These are phyloP conservation scores for Calonectria ilicicola DNA, from an alignment of 2,329 filamentous ascomycete genomes.

Conservation along the genomic window DNA sequence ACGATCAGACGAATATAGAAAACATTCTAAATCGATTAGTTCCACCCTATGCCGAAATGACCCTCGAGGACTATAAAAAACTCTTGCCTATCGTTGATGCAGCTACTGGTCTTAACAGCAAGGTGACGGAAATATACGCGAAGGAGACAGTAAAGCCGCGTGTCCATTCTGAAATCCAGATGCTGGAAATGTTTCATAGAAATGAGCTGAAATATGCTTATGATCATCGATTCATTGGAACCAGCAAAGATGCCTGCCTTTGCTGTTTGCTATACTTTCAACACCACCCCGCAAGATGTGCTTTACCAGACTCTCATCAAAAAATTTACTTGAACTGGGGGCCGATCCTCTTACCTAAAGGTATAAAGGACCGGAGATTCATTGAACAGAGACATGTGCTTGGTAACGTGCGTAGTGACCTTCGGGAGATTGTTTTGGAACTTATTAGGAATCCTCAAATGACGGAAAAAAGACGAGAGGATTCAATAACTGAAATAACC, in stretches of 20 bases:
- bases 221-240: constrained; percentile 59
- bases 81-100: constrained; percentile 19
- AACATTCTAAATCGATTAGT: constrained; percentile 50
- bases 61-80: not conserved
- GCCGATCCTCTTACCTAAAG: constrained; percentile 22
- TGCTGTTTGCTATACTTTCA: constrained; percentile 60
- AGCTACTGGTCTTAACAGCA: constrained; percentile 4
- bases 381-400: constrained; percentile 24
- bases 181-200: constrained; percentile 48
- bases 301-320: constrained; percentile 50
- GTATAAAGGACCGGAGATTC: constrained; percentile 18
- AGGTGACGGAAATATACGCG: constrained; percentile 25
- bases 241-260: constrained; percentile 64
- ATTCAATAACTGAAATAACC: constrained; percentile 34
- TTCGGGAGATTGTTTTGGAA: constrained; percentile 2
- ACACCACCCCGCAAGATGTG: constrained; percentile 50
- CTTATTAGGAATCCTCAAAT: not conserved
- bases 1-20: constrained; percentile 44
- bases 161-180: constrained; percentile 59
- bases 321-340: constrained; percentile 58
- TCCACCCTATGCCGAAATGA: not conserved
- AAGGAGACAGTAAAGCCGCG: constrained; percentile 37
- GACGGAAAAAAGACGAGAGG: constrained; percentile 4
- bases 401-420: constrained; percentile 18
- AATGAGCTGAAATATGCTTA: constrained; percentile 48